phyloP scores from a whole-genome alignment of 331 rosid species.

The Quercus phellos region DNA sequence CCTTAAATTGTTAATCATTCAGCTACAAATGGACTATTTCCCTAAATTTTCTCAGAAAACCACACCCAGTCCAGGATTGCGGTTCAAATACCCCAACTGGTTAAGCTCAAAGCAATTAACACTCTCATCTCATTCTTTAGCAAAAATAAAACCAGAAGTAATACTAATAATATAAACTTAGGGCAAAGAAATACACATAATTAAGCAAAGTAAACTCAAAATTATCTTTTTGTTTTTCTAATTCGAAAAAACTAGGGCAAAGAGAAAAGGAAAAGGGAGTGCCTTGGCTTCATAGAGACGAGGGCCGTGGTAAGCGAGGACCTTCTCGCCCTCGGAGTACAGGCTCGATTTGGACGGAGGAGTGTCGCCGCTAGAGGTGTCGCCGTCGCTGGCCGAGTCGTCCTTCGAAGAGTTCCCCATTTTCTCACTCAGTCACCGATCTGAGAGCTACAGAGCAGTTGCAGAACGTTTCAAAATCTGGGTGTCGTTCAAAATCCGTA shows the following conservation, averaged over 20 bases:
- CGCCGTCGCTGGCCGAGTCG: constrained; percentile 62
- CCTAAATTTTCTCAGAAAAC: background rate
- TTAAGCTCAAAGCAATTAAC: background rate
- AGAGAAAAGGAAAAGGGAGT: background rate
- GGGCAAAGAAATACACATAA: background rate
- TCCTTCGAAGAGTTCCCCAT: constrained; percentile 78
- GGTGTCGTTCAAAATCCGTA: too few relatives aligned
- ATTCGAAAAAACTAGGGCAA: background rate
- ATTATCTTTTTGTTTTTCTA: too few relatives aligned
- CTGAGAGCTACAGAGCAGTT: background rate
- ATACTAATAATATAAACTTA: background rate
- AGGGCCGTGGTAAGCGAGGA: constrained; percentile 85
- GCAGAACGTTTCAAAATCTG: background rate
- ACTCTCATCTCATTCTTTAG: background rate
- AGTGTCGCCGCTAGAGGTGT: constrained; percentile 61
- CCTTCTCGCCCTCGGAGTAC: constrained; percentile 76
- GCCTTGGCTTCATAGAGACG: constrained; percentile 97
- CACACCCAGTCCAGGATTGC: background rate
- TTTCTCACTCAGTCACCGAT: background rate
- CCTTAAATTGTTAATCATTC: background rate
- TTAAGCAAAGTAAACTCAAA: background rate
- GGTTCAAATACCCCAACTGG: too few relatives aligned
- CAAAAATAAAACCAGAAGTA: background rate
- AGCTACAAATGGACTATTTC: background rate
- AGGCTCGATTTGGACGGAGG: constrained; percentile 45